Percentiles rank a stretch among this genome's conserved stretches.
These are phyloP conservation scores for Agaricus subrufescens DNA, from an alignment of 768 basidiomycete species.

Conservation along the genomic window DNA sequence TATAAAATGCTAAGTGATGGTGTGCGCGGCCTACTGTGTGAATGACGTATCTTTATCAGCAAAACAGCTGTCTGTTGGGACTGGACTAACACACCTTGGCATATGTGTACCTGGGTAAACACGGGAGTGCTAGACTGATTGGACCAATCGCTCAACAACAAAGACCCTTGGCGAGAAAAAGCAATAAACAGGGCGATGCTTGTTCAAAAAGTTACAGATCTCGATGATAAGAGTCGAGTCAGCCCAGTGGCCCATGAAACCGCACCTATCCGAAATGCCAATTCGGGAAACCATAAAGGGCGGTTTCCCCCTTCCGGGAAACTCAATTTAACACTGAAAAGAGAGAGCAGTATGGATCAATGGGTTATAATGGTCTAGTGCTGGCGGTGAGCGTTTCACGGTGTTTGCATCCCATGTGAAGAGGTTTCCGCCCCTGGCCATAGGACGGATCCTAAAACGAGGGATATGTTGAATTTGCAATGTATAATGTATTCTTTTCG, in stretches of 20 bases:
- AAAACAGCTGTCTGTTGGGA: no score
- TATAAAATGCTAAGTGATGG: background rate
- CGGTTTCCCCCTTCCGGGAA: background rate
- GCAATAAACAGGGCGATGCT: no score
- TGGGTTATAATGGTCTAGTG: no score
- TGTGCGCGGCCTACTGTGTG: background rate
- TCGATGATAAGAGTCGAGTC: background rate
- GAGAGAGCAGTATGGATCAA: background rate
- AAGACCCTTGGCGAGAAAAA: no score
- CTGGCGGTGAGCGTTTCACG: no score
- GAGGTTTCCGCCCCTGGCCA: no score
- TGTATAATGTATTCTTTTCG: no score
- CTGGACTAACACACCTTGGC: background rate
- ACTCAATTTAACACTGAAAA: background rate
- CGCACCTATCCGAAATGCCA: background rate
- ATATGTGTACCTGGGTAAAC: slow-evolving; percentile 6
- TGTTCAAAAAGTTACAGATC: background rate
- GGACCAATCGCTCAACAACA: no score
- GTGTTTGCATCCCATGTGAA: no score
- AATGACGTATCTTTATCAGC: background rate
- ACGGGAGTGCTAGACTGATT: no score
- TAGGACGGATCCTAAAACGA: no score
- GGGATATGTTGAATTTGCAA: no score
- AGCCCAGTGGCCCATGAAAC: background rate
- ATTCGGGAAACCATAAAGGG: slow-evolving; percentile 1